Base-by-base conservation (phyloP, 1,284 basidiomycete species). In the Athelia psychrophila region DNA sequence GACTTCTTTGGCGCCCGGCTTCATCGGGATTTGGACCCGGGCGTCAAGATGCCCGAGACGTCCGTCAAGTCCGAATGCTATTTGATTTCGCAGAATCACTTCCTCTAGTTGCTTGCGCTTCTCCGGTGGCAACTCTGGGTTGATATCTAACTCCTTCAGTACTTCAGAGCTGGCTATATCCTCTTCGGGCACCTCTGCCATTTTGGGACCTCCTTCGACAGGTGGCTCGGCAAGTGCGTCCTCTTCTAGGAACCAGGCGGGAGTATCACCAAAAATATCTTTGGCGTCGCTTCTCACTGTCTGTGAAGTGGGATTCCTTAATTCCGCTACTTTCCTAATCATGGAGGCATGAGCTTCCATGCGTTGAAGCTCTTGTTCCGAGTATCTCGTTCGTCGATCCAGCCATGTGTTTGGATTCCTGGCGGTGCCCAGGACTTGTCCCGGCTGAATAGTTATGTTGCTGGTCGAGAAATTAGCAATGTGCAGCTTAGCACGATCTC, bases 41-140 rank as follows among this genome's bases (percentile, higher is more conserved):
- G 51, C 55, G 3, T 30, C 18, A 49, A 60, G 56, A 23, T 60
- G 48, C 23, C 64, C 63, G 19, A 66, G 51, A 23, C 60, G 44
- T 22, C 60, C 62, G 51, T 64, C 60, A 2, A 65, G 48, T 1
- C 58, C 61, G 50, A 66, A 66, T 2, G 63, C 65, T n/a, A 30
- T 3, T 9, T 44, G 2, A 35, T 61, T 55, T 15, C 32, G 16
- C 12, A 51, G 2, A 2, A 59, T 16, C 3, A 62, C 44, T 18
- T 51, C 38, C 19, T 56, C 50, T 2, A 61, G 18, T n/a, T 33
- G 10, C 2, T 23, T 9, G 3, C 50, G 48, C 48, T 60, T 55
- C 9, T 51, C 52, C 20, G n/a, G 4, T 2, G 50, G 48, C 9
- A 61, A 18, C 36, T 57, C 44, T 8, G 57, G 45, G 3, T 51